Percentiles rank a stretch among this genome's conserved stretches.
phyloP scores from a whole-genome alignment of 1,284 basidiomycete species.

The Trichosporon sp. region DNA sequence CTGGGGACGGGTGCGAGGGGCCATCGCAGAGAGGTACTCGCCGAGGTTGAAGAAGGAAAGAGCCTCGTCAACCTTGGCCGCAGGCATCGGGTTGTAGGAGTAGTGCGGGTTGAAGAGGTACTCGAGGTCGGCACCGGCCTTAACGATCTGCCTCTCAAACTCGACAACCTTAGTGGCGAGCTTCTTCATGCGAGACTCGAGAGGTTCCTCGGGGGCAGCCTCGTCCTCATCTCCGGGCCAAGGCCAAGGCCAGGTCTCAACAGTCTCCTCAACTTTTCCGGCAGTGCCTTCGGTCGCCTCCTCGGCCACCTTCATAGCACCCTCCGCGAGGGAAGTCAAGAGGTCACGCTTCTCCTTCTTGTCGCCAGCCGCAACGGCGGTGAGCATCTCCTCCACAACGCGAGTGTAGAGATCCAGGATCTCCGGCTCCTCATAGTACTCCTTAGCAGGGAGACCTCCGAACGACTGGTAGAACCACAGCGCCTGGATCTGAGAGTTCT shows the following conservation, averaged over 20 bases:
- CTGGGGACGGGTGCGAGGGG: constrained; percentile 68
- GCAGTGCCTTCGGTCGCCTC: no score
- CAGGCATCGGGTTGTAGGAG: constrained; percentile 78
- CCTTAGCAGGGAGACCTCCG: constrained; percentile 85
- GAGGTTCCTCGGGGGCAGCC: constrained; percentile 22
- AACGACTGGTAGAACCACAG: constrained; percentile 79
- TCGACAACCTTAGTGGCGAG: constrained; percentile 68
- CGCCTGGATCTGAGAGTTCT: constrained; percentile 80
- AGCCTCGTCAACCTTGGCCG: constrained; percentile 64
- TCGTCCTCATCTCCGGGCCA: constrained; percentile 56
- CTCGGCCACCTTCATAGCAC: constrained; percentile 22
- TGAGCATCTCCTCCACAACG: constrained; percentile 64
- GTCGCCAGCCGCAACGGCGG: constrained; percentile 50
- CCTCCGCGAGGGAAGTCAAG: constrained; percentile 6
- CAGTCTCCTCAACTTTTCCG: constrained; percentile 19
- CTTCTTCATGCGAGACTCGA: constrained; percentile 53
- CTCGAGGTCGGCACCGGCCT: constrained; percentile 73
- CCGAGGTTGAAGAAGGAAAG: constrained; percentile 75
- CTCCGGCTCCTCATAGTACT: constrained; percentile 80
- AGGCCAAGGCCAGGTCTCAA: constrained; percentile 58
- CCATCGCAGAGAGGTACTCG: constrained; percentile 76
- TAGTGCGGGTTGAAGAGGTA: constrained; percentile 63
- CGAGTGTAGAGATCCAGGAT: constrained; percentile 65
- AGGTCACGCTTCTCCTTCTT: constrained; percentile 14
- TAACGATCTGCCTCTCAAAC: constrained; percentile 75